These are phyloP conservation scores for Thalassiosira exigua DNA, from an alignment of 352 stramenopile genomes.

Conservation along the genomic window DNA sequence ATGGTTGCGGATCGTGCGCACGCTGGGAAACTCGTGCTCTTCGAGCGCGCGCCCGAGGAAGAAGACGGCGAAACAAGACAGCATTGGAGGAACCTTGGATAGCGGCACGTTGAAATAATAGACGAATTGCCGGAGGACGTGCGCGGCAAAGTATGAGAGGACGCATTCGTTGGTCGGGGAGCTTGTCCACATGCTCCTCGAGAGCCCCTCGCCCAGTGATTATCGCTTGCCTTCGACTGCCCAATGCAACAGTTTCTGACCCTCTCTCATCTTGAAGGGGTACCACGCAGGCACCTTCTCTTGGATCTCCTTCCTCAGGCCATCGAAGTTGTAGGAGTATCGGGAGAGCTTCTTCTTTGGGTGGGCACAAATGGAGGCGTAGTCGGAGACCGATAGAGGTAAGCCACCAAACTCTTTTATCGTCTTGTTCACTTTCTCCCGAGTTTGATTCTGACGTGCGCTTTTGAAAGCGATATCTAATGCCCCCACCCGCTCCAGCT, in stretches of 20 bases:
- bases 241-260: too few species aligned
- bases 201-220: neutral
- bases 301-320: neutral
- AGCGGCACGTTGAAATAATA: too few species aligned
- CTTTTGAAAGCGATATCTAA: too few species aligned
- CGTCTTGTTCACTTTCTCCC: neutral
- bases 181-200: neutral
- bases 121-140: constrained; percentile 16
- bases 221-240: neutral
- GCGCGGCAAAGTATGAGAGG: neutral
- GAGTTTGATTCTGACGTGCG: too few species aligned
- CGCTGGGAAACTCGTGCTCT: neutral
- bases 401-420: neutral
- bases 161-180: neutral
- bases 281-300: neutral
- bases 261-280: too few species aligned
- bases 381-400: neutral
- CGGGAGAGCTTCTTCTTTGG: neutral
- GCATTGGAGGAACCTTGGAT: too few species aligned
- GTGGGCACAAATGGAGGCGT: neutral
- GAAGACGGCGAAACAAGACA: too few species aligned
- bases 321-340: constrained; percentile 1
- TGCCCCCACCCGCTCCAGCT: too few species aligned
- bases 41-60: neutral
- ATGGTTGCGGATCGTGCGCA: neutral